Base-by-base conservation (phyloP, 2,329 filamentous ascomycete species). In the Aspergillus pseudotamarii region DNA sequence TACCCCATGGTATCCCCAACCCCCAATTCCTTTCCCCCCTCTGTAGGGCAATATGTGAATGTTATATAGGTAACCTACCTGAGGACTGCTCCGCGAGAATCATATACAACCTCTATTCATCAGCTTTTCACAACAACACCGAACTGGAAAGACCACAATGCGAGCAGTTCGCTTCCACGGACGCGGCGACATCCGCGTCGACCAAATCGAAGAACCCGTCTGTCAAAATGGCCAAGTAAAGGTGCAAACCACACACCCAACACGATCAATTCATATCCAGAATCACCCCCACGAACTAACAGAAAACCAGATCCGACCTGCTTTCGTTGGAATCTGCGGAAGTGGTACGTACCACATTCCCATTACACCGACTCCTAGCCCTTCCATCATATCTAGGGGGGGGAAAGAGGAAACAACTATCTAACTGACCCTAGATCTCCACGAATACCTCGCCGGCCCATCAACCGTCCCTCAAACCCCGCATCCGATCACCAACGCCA, bases 401-500 rank as follows among this genome's bases (percentile, higher is more conserved):
- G 2, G 10, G n/a, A 19, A 48, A n/a, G 23, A 16, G 45, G 45
- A 23, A 14, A 9, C 23, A 48, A 14, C 45, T 14, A 26, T 48
- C 30, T n/a, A 34, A 51, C 23, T 36, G 2, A 16, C 14, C 43
- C 21, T 71, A 72, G 83, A 85, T 67, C 70, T 84, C 5, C 84
- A 86, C 67, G 84, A 87, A 71, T 87, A 84, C 68, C 75, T 84
- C 54, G 78, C 79, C 16, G 81, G 80, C 2, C 78, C 79, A 16
- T 83, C 77, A 30, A 82, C 85, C 73, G 81, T 82, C 1, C 85
- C 86, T 3, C 66, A 64, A 14, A 66, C 59, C 6, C 85, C 87
- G 1, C 88, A 90, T 68, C 83, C 83, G 2, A 74, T 89, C 26
- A 90, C 87, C 0, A 78, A 82, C 36, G 85, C 86, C 61, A 80